phyloP scores from a whole-genome alignment of 257 asterid genomes.

The Scutellaria baicalensis region DNA sequence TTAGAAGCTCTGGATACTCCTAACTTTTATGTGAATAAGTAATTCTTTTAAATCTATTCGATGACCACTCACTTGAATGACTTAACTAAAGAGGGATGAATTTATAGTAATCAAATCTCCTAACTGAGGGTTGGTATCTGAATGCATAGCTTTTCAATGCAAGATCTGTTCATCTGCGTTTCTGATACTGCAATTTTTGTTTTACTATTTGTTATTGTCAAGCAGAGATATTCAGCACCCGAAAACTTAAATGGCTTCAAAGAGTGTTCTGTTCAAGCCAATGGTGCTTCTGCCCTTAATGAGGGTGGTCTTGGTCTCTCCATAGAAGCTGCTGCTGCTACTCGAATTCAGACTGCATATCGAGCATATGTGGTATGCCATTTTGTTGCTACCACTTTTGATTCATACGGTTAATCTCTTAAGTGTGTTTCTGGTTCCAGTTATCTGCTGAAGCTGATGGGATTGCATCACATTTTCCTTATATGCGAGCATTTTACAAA shows the following conservation, averaged over 20 bases:
- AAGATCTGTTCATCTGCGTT: neutral
- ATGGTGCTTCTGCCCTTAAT: conserved; percentile 26
- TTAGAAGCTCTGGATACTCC: conserved; percentile 13
- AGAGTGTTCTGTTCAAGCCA: conserved; percentile 15
- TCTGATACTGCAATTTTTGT: conserved; percentile 7
- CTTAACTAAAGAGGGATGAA: neutral
- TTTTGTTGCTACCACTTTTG: neutral
- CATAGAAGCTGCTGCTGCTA: conserved; percentile 67
- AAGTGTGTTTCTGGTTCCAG: too few relatives aligned
- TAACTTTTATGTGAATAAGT: neutral
- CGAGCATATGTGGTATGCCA: conserved; percentile 51
- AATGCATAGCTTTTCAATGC: neutral
- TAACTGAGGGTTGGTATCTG: neutral
- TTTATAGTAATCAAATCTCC: neutral
- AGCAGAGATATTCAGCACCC: conserved; percentile 44
- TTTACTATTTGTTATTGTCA: neutral
- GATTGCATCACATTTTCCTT: neutral
- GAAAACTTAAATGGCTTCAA: conserved; percentile 30
- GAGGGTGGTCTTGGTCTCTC: conserved; percentile 24
- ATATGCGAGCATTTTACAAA: neutral
- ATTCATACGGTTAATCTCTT: neutral
- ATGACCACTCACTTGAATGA: neutral
- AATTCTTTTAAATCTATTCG: too few relatives aligned
- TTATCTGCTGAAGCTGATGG: too few relatives aligned
- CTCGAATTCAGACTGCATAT: conserved; percentile 68